A percentile compares a stretch with the other conserved stretches of the same genome.
These are phyloP conservation scores for Mortierella claussenii DNA, from an alignment of 192 early-diverging fungal species.

Conservation along the genomic window DNA sequence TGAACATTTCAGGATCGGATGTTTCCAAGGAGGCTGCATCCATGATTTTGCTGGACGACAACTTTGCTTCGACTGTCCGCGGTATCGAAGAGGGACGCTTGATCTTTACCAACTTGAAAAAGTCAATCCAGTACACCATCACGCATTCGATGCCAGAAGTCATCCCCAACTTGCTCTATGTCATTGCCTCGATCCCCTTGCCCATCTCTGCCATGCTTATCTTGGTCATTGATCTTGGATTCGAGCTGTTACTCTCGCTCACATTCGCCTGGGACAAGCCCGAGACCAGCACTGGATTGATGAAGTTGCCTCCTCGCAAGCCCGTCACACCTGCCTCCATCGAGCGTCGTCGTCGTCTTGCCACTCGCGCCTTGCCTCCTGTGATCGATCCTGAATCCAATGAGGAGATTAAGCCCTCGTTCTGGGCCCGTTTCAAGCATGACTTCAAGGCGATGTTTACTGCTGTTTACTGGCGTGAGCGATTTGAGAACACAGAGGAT, in stretches of 20 bases:
- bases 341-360: conserved; percentile 69
- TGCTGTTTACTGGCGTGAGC: conserved; percentile 68
- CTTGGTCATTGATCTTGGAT: conserved; percentile 93
- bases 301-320: conserved; percentile 91
- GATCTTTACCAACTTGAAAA: conserved; percentile 96
- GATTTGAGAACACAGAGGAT: conserved; percentile 76
- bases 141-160: conserved; percentile 94
- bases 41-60: conserved; percentile 98
- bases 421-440: conserved; percentile 25
- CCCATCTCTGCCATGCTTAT: conserved; percentile 88
- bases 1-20: conserved; percentile 95
- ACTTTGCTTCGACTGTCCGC: conserved; percentile 94
- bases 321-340: conserved; percentile 86
- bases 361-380: conserved; percentile 59
- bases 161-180: conserved; percentile 85
- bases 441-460: conserved; percentile 61
- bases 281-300: conserved; percentile 79
- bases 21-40: conserved; percentile 96
- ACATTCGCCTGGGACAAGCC: conserved; percentile 93
- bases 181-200: conserved; percentile 86
- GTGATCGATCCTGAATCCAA: conserved; percentile 64
- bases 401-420: conserved; percentile 50
- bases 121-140: conserved; percentile 93
- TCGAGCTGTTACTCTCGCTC: conserved; percentile 88
- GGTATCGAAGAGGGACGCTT: conserved; percentile 96